Evolutionary conservation across 768 basidiomycete species (phyloP), one percentile per base, ranked within the genome.

Genomic region (Termitomyces sp.): DNA sequence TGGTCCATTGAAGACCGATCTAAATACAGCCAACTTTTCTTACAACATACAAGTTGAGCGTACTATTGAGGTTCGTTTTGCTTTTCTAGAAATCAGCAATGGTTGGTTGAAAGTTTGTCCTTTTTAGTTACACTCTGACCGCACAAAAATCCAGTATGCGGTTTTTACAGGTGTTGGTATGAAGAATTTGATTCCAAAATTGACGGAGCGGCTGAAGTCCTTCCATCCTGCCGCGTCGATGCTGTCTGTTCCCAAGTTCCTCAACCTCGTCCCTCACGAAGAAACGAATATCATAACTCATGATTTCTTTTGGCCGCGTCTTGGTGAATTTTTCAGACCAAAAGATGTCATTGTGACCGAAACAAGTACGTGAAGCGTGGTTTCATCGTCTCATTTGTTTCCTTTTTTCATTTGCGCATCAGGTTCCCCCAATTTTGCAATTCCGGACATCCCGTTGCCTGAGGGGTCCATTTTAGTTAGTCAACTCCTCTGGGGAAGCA

Each of bases 401-500:
- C 12, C 6, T 26, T 28, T 40, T 12, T 18, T 30, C n/a, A 28
- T 4, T 30, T 12, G 12, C 18, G 12, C 9, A 42, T 42, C 6
- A 55, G 54, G 54, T 22, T 45, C 54, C 12, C 43, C 54, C 0
- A 55, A 78, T 59, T 97, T 96, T 69, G 95, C 94, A 42, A 81
- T 96, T 48, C 69, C 93, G 42, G 91, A 92, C 59, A 80, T 92
- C 32, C 83, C 86, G 1, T 72, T 96, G 13, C 95, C 95, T 0
- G 77, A 82, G 20, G 77, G 82, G 38, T 74, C 85, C 0, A 70
- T 85, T 7, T 83, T 87, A 58, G 61, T 92, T 36, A 82, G 79
- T 58, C 92, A 94, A 71, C 83, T 96, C 54, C 73, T 97, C 9
- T 97, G 90, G 87, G 94, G 94, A 48, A 88, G 87, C 58, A 97